A percentile compares a stretch with the other conserved stretches of the same genome.
phyloP scores from a whole-genome alignment of 169 alveolate genomes.

The Cryptosporidium ryanae region DNA sequence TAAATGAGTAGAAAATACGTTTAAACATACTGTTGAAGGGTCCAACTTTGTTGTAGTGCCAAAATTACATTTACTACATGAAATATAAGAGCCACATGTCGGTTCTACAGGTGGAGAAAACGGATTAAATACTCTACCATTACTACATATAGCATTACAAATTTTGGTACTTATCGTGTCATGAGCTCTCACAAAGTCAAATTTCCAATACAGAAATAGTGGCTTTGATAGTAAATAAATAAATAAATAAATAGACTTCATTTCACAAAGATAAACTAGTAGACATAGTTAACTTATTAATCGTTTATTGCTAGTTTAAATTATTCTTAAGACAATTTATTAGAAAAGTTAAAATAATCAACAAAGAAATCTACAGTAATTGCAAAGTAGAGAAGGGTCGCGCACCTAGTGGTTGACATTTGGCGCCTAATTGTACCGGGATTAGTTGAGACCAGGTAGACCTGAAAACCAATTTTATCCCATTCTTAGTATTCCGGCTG shows the following conservation, averaged over 20 bases:
- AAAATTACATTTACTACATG: constrained; percentile 53
- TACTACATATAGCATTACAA: constrained; percentile 27
- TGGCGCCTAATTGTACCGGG: constrained; percentile 22
- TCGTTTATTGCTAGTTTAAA: too few species aligned
- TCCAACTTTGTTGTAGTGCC: background rate
- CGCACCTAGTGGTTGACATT: constrained; percentile 9
- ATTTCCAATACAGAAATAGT: background rate
- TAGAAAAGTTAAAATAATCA: too few species aligned
- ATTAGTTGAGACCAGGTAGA: background rate
- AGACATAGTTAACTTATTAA: background rate
- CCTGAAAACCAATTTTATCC: constrained; percentile 73
- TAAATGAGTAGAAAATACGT: constrained; percentile 42
- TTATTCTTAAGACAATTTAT: too few species aligned
- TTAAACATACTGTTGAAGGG: constrained; percentile 56
- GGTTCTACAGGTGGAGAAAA: constrained; percentile 45
- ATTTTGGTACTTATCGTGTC: constrained; percentile 32
- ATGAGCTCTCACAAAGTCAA: background rate
- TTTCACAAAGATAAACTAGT: background rate
- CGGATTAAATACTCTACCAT: constrained; percentile 38
- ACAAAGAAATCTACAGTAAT: background rate
- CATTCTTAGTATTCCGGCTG: constrained; percentile 95
- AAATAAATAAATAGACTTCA: background rate
- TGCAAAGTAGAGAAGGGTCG: constrained; percentile 13
- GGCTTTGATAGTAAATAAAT: background rate
- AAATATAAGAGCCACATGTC: constrained; percentile 53